Evolutionary conservation across 495 filamentous ascomycete species (phyloP), one percentile per base, ranked within the genome.

Genomic region (Diplogelasinospora grovesii): DNA sequence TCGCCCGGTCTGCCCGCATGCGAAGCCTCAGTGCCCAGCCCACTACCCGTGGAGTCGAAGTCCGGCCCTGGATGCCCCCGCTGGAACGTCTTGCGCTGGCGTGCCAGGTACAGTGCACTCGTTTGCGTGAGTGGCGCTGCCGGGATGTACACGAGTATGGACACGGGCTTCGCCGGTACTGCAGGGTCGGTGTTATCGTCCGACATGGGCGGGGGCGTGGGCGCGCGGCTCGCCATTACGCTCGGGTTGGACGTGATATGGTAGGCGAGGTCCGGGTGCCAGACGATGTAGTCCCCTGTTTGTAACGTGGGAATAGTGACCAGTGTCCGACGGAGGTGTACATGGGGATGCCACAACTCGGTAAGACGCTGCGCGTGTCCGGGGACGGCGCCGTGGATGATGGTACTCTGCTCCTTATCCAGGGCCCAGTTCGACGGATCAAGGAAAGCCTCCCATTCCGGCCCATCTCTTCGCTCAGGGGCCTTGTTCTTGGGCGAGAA

Each of bases 211-310:
- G 62, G 59, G 3, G 56, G 58, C 8, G 57, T 63, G 3, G 61
- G 61, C 0, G 60, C 53, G 38, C 61, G 60, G 41, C 51, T 56
- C 26, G 42, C 54, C 45, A 48, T 56, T 48, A 59, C 50, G 54
- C 63, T 60, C 47, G 64, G 61, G 48, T 62, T 63, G 41, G 60
- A 60, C 31, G 65, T 64, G 59, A 71, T 66, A 45, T 66, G 64
- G 49, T 71, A 71, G 10, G 61, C 60, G 36, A 61, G 77, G 45
- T 95, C 89, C 41, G 86, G 89, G 61, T 95, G 89, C 89, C 89
- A 95, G 38, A 83, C 74, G 8, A 95, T 87, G 63, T 85, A 94
- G 61, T 95, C 89, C 32, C 89, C 89, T 0, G 86, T 88, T 23
- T 75, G 70, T 11, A 95, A 79, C 8, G 70, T 71, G 4, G 89